Percentiles rank a stretch among this genome's conserved stretches.
These are phyloP conservation scores for Prunus dulcis DNA, from an alignment of 306 rosid genomes.

Conservation along the genomic window DNA sequence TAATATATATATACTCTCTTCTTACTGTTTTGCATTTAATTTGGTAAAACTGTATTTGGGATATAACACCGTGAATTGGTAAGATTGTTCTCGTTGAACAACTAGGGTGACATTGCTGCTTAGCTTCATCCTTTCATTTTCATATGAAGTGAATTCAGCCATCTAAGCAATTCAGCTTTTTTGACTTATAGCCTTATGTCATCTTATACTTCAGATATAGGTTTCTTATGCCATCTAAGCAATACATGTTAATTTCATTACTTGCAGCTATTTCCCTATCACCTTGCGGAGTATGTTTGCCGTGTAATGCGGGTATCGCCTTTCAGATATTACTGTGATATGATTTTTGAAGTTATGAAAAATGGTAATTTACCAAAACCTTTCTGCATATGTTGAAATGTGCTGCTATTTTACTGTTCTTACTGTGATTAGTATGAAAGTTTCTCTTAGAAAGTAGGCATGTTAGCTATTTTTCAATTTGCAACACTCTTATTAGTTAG, in stretches of 20 bases:
- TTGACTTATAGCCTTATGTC: neutral
- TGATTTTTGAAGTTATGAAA: constrained; percentile 94
- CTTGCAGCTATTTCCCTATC: constrained; percentile 94
- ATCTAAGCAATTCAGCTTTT: neutral
- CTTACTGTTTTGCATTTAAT: neutral
- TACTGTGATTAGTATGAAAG: neutral
- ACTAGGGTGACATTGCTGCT: neutral
- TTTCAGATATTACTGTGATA: constrained; percentile 93
- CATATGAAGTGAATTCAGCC: constrained; percentile 10
- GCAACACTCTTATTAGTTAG: neutral
- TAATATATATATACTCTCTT: neutral
- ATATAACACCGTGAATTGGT: neutral
- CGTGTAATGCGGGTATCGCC: constrained; percentile 92
- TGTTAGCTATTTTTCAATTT: neutral
- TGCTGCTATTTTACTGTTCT: constrained; percentile 10
- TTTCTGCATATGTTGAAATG: constrained; percentile 1
- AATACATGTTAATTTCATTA: constrained; percentile 33
- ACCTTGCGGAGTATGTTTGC: constrained; percentile 83
- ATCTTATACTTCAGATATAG: constrained; percentile 19
- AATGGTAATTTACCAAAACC: constrained; percentile 61
- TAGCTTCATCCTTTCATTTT: neutral
- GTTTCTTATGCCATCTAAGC: constrained; percentile 4
- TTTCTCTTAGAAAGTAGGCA: neutral
- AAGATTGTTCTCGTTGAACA: neutral
- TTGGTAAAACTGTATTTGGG: neutral